phyloP scores from a whole-genome alignment of 306 rosid species.

The Quercus berberidifolia region DNA sequence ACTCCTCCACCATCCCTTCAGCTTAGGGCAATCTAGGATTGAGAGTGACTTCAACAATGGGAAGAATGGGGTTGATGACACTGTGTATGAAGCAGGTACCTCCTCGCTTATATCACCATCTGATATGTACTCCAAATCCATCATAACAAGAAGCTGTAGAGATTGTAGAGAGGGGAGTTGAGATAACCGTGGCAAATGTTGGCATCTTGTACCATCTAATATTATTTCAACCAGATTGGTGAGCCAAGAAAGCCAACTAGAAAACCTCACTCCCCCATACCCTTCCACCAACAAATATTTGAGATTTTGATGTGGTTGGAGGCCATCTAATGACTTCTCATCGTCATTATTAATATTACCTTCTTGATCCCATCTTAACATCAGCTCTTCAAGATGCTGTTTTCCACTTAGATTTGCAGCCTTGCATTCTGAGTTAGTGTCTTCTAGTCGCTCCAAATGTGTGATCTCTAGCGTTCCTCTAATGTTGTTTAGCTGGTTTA shows the following conservation, averaged over 20 bases:
- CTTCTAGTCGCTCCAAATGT: not conserved
- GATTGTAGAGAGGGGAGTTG: not conserved
- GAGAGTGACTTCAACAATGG: not conserved
- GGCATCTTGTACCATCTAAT: not conserved
- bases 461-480: not conserved
- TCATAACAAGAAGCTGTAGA: fast-evolving
- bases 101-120: not conserved
- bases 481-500: not conserved
- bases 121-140: not conserved
- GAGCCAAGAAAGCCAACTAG: not conserved
- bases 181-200: not conserved
- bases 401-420: not conserved
- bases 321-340: not conserved
- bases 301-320: not conserved
- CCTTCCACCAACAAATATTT: not conserved
- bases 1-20: slow-evolving; percentile 9
- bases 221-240: not conserved
- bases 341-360: not conserved
- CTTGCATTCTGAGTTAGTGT: not conserved
- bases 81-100: not conserved
- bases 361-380: not conserved
- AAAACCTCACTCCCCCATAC: not conserved
- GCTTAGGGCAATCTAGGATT: not conserved
- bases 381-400: not conserved
- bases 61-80: not conserved